Conservation (phyloP, 2,329 filamentous ascomycete species). For the Aspergillus persii region DNA sequence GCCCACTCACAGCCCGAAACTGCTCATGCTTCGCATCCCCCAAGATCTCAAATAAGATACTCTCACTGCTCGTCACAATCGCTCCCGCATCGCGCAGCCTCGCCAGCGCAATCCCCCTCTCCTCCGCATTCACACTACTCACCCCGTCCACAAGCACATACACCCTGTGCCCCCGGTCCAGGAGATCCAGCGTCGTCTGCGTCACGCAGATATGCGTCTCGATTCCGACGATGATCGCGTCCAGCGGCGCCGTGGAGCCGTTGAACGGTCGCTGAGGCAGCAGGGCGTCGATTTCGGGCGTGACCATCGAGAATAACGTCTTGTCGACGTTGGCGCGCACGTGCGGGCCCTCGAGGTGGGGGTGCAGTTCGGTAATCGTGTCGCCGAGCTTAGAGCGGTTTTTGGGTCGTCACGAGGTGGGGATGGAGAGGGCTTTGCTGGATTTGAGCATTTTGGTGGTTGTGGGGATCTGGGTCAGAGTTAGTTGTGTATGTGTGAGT, state of each 20-base stretch:
- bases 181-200: slow-evolving; percentile 82
- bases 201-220: slow-evolving; percentile 93
- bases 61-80: slow-evolving; percentile 81
- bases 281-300: slow-evolving; percentile 60
- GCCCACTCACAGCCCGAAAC: slow-evolving; percentile 68
- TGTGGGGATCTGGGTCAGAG: slow-evolving; percentile 56
- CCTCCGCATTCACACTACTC: slow-evolving; percentile 78
- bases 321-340: slow-evolving; percentile 70
- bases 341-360: slow-evolving; percentile 46
- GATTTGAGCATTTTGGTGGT: slow-evolving; percentile 67
- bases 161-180: slow-evolving; percentile 72
- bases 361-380: slow-evolving; percentile 71
- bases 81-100: slow-evolving; percentile 74
- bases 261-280: slow-evolving; percentile 16
- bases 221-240: slow-evolving; percentile 82
- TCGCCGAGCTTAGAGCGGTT: slow-evolving; percentile 73
- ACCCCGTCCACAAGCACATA: slow-evolving; percentile 89
- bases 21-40: slow-evolving; percentile 70
- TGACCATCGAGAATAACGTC: slow-evolving; percentile 84
- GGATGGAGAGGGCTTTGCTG: slow-evolving; percentile 55
- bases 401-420: slow-evolving; percentile 85
- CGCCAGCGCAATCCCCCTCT: slow-evolving; percentile 75
- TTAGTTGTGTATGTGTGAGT: not conserved
- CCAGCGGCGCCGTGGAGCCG: slow-evolving; percentile 42
- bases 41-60: slow-evolving; percentile 83